phyloP scores from a whole-genome alignment of 1,284 basidiomycete genomes.

The Earliella scabrosa region DNA sequence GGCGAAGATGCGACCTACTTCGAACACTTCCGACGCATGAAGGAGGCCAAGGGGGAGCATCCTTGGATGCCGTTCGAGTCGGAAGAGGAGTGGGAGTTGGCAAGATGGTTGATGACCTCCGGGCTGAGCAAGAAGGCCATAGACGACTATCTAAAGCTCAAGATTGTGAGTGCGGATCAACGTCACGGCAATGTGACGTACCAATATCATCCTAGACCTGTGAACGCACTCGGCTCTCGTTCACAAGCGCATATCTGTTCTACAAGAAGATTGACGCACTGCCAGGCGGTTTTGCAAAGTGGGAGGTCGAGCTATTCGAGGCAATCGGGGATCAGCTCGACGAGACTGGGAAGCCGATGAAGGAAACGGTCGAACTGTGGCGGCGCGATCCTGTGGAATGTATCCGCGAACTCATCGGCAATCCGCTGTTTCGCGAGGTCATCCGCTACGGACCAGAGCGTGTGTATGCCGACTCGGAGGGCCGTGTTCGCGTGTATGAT shows the following conservation, averaged over 20 bases:
- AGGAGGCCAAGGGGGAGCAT: background rate
- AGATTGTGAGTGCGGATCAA: background rate
- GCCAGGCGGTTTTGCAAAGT: conserved; percentile 28
- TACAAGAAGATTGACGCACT: conserved; percentile 35
- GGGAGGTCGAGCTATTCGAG: conserved; percentile 26
- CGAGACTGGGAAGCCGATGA: conserved; percentile 21
- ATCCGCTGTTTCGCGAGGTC: conserved; percentile 34
- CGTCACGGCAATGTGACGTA: background rate
- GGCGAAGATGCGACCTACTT: conserved; percentile 19
- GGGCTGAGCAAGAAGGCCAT: background rate
- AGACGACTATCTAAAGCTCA: background rate
- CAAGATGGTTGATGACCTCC: background rate
- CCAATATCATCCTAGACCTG: conserved; percentile 4
- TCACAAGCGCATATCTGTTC: conserved; percentile 29
- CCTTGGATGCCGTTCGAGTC: background rate
- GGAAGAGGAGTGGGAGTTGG: conserved; percentile 5
- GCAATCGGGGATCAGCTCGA: conserved; percentile 32
- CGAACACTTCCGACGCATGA: conserved; percentile 11
- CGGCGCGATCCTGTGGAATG: conserved; percentile 36
- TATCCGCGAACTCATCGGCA: conserved; percentile 37
- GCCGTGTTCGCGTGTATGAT: conserved; percentile 29
- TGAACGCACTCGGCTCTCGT: conserved; percentile 21
- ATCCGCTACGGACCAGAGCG: conserved; percentile 37
- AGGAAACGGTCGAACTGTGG: conserved; percentile 31
- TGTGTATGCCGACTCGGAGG: conserved; percentile 32